Evolutionary conservation across 1,139 yeast species (phyloP).

Genomic region (Scheffersomyces quercinus): DNA sequence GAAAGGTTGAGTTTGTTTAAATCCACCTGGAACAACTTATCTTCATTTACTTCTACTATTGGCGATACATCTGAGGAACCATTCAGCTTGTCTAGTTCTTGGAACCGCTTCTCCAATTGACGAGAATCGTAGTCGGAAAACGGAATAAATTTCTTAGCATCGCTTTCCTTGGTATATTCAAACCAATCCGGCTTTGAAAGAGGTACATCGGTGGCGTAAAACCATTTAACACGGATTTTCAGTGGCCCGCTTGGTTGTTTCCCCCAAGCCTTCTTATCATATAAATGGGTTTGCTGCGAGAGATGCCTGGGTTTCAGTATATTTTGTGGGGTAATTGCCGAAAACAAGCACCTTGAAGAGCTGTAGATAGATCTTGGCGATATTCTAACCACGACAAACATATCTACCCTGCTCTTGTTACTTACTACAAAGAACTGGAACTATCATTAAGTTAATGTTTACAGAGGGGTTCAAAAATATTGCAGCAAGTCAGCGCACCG

Average conservation of each 20-base stretch:
- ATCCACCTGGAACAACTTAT: conserved; percentile 73
- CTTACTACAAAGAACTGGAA: no score
- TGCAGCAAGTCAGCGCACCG: no score
- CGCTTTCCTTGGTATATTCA: conserved; percentile 44
- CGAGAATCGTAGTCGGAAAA: conserved; percentile 66
- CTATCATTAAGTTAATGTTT: no score
- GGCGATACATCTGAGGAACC: conserved; percentile 1
- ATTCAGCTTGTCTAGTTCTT: conserved; percentile 5
- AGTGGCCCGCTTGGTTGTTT: not conserved
- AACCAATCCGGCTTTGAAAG: conserved; percentile 63
- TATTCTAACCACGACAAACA: no score
- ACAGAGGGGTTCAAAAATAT: no score
- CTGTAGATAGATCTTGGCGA: no score
- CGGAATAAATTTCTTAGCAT: conserved; percentile 66
- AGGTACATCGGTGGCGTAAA: conserved; percentile 81
- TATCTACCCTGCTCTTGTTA: no score
- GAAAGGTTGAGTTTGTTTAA: conserved; percentile 50
- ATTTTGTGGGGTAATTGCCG: no score
- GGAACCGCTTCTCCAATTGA: conserved; percentile 55
- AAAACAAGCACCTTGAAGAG: no score
- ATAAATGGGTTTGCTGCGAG: no score
- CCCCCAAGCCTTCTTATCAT: no score
- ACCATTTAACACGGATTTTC: conserved; percentile 52
- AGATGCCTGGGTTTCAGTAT: no score
- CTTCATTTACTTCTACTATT: conserved; percentile 71